Conservation (phyloP, 805 yeast species). For the Myxozyma lipomycoides region DNA sequence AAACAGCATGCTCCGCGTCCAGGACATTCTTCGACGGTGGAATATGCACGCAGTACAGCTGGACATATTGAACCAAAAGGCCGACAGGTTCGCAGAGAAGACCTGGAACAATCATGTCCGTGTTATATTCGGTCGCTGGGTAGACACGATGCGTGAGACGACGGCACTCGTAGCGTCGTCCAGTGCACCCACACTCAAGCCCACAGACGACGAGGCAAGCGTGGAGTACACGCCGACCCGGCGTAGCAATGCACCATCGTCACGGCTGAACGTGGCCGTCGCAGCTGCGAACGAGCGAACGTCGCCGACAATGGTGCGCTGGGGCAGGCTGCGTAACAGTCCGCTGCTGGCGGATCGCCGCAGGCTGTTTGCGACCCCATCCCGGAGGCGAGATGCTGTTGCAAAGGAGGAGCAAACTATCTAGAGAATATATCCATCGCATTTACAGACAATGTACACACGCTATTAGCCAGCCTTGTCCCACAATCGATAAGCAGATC, state of each 20-base stretch:
- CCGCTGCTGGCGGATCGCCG: slow-evolving; percentile 25
- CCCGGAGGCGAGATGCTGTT: neutral
- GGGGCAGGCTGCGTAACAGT: slow-evolving; percentile 23
- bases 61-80: slow-evolving; percentile 15
- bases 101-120: slow-evolving; percentile 3
- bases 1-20: slow-evolving; percentile 18
- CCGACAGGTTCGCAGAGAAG: slow-evolving; percentile 14
- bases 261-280: too few species aligned
- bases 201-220: neutral
- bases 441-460: too few species aligned
- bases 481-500: too few species aligned
- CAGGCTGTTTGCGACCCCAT: slow-evolving; percentile 21
- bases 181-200: neutral
- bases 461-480: too few species aligned
- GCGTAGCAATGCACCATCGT: too few species aligned
- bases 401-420: neutral
- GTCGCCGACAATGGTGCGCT: slow-evolving; percentile 16
- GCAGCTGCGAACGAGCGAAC: neutral
- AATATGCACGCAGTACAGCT: slow-evolving; percentile 16
- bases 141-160: slow-evolving; percentile 10
- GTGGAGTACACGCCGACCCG: neutral
- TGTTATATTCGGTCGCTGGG: slow-evolving; percentile 15
- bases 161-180: too few species aligned
- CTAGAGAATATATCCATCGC: too few species aligned
- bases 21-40: slow-evolving; percentile 18